Percentiles rank a stretch among this genome's conserved stretches.
These are phyloP conservation scores for Achlya hypogyna DNA, from an alignment of 352 stramenopile species.

Conservation along the genomic window DNA sequence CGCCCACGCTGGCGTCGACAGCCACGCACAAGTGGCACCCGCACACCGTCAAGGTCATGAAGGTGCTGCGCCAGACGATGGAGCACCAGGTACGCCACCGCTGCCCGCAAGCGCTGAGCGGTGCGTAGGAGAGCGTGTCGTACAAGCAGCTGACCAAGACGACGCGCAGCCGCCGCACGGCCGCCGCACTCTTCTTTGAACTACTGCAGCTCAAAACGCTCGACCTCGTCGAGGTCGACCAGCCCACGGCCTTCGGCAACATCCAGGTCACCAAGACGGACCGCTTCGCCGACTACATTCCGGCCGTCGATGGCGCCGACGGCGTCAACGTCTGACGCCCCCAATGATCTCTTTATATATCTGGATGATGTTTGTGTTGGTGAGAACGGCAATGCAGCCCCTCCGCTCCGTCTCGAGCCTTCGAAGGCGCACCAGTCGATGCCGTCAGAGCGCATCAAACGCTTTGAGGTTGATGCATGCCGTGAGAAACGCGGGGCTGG, in stretches of 20 bases:
- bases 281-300: slow-evolving; percentile 65
- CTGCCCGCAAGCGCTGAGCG: background rate
- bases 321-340: no score
- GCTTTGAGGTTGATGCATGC: no score
- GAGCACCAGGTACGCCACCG: slow-evolving; percentile 42
- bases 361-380: no score
- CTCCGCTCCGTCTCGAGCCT: no score
- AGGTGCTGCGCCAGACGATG: slow-evolving; percentile 68
- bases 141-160: slow-evolving; percentile 82
- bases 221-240: slow-evolving; percentile 94
- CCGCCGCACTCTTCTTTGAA: slow-evolving; percentile 94
- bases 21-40: slow-evolving; percentile 95
- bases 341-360: no score
- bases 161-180: slow-evolving; percentile 78
- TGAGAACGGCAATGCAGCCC: no score
- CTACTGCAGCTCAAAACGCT: slow-evolving; percentile 96
- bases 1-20: slow-evolving; percentile 26
- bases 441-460: no score
- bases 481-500: no score
- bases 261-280: slow-evolving; percentile 82
- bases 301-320: slow-evolving; percentile 56
- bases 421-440: no score
- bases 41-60: slow-evolving; percentile 94
- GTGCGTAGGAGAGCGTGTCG: slow-evolving; percentile 49
- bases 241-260: slow-evolving; percentile 89